Evolutionary conservation across 352 stramenopile genomes (phyloP).

Genomic region (Globisporangium spiculum): DNA sequence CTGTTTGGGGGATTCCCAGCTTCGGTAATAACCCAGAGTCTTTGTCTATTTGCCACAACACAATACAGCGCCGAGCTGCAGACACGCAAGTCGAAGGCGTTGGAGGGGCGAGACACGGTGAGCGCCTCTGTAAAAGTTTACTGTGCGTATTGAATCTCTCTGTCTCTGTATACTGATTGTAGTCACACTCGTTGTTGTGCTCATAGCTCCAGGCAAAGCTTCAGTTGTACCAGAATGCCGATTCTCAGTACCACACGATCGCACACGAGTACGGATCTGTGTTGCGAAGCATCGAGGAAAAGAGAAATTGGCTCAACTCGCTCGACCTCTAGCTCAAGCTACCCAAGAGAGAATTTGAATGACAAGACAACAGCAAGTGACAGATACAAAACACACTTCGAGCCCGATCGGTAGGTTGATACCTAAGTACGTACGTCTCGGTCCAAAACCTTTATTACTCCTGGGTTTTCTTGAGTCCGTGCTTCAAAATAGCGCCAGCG

Average conservation of each 20-base stretch:
- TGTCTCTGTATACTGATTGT: neutral
- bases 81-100: slow-evolving; percentile 20
- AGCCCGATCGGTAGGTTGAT: slow-evolving; percentile 1
- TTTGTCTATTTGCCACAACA: neutral
- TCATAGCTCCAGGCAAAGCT: slow-evolving; percentile 32
- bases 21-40: neutral
- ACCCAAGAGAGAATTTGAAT: neutral
- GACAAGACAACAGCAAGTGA: neutral
- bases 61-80: slow-evolving; percentile 23
- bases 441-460: slow-evolving; percentile 13
- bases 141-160: neutral
- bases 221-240: slow-evolving; percentile 29
- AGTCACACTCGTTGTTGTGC: neutral
- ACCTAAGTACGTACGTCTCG: neutral
- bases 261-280: slow-evolving; percentile 31
- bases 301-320: slow-evolving; percentile 38
- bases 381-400: slow-evolving; percentile 19
- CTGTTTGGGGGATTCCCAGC: neutral
- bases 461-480: slow-evolving; percentile 53
- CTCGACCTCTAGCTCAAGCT: slow-evolving; percentile 29
- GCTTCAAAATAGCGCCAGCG: slow-evolving; percentile 65
- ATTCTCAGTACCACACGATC: slow-evolving; percentile 38
- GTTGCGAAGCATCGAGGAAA: slow-evolving; percentile 35
- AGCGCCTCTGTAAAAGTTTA: neutral
- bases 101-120: slow-evolving; percentile 24